Conservation (phyloP, 768 basidiomycete genomes). For the Tricholoma flavovirens region DNA sequence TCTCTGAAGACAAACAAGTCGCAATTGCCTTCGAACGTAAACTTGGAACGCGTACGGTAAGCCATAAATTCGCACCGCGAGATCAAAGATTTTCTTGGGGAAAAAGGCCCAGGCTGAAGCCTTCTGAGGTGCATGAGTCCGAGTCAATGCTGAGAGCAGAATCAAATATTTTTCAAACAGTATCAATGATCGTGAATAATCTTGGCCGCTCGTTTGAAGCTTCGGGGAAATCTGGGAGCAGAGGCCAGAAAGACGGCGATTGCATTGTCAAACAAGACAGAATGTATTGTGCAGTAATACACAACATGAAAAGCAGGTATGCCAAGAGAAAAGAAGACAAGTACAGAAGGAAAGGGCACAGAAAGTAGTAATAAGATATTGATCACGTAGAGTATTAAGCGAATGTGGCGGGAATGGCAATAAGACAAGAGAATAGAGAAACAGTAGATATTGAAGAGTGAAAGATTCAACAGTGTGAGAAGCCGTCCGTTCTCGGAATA, state of each 20-base stretch:
- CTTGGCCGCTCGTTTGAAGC: too few species aligned
- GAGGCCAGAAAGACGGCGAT: neutral
- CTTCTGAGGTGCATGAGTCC: too few species aligned
- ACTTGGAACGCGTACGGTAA: too few species aligned
- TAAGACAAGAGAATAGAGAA: neutral
- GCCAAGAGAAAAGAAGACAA: neutral
- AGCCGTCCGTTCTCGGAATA: constrained; percentile 19
- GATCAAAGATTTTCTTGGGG: too few species aligned
- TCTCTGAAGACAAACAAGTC: too few species aligned
- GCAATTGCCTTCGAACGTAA: too few species aligned
- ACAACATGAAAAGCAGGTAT: neutral
- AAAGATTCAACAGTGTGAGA: constrained; percentile 18
- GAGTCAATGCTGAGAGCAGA: too few species aligned
- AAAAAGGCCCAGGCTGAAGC: too few species aligned
- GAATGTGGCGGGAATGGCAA: neutral
- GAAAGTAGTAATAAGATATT: neutral
- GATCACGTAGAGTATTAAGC: neutral
- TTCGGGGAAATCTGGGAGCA: too few species aligned
- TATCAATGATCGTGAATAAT: too few species aligned
- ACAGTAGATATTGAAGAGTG: neutral
- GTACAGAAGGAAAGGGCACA: neutral
- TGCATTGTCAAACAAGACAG: neutral
- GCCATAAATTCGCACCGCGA: too few species aligned
- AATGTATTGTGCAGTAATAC: neutral
- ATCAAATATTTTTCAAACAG: too few species aligned